These are phyloP conservation scores for Boletus edulis DNA, from an alignment of 768 basidiomycete genomes.

Conservation along the genomic window DNA sequence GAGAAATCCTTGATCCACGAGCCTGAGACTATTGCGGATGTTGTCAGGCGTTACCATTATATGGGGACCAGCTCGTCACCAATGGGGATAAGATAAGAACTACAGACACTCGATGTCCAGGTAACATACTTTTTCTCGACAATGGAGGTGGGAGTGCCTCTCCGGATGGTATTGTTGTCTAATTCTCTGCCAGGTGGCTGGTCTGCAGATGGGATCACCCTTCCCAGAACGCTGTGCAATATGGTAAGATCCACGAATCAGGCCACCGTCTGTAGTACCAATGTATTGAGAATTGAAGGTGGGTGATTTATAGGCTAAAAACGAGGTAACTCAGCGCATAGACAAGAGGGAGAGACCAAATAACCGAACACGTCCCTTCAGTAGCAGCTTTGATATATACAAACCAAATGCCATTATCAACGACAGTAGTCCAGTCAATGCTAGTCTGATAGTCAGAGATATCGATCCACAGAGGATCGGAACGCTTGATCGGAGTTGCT, in stretches of 20 bases:
- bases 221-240: conserved; percentile 42
- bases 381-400: no score
- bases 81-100: neutral
- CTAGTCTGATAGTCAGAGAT: no score
- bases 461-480: neutral
- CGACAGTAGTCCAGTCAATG: neutral
- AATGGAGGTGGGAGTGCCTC: neutral
- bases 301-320: no score
- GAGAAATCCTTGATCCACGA: conserved; percentile 63
- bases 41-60: conserved; percentile 41
- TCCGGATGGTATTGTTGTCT: neutral
- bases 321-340: no score
- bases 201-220: neutral
- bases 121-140: neutral
- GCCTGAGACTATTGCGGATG: conserved; percentile 57
- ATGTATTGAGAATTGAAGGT: conserved; percentile 46
- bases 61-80: neutral
- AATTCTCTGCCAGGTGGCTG: neutral
- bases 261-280: conserved; percentile 50
- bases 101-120: conserved; percentile 55
- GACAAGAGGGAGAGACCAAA: no score
- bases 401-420: neutral
- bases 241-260: conserved; percentile 61
- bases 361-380: no score
- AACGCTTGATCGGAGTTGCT: neutral